Conservation (phyloP, 116 monocot species). For the Papilionanthe hybrid region DNA sequence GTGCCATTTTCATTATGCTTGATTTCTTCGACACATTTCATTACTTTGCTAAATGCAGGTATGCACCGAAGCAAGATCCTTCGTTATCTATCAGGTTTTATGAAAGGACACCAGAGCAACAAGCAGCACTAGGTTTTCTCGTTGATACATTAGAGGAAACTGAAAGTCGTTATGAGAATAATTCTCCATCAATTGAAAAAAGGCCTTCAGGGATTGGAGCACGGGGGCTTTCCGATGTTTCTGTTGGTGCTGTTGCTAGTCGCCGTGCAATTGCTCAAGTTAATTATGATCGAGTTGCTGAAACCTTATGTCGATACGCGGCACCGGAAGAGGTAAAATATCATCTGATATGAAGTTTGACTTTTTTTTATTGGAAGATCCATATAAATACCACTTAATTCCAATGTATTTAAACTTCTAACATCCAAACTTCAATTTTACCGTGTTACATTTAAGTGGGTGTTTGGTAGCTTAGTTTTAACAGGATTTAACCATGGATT, state of each 20-base stretch:
- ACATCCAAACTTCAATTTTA: no score
- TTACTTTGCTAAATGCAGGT: conserved; percentile 24
- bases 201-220: conserved; percentile 8
- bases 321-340: conserved; percentile 88
- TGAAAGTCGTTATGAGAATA: conserved; percentile 1
- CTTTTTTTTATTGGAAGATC: neutral
- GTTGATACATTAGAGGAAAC: conserved; percentile 35
- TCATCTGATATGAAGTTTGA: neutral
- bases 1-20: neutral
- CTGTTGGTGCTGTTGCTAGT: conserved; percentile 77
- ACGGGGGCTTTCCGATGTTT: conserved; percentile 54
- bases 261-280: conserved; percentile 79
- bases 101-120: conserved; percentile 81
- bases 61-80: conserved; percentile 72
- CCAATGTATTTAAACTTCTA: no score
- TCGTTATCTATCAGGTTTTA: conserved; percentile 63
- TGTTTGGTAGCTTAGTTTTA: no score
- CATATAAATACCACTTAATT: no score
- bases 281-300: conserved; percentile 63
- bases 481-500: no score
- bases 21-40: neutral
- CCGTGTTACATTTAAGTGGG: no score
- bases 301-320: conserved; percentile 78
- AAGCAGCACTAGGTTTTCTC: conserved; percentile 77
- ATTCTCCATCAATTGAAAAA: conserved; percentile 21